Evolutionary conservation across 2,329 filamentous ascomycete genomes (phyloP).

Genomic region (Coniochaeta sp.): DNA sequence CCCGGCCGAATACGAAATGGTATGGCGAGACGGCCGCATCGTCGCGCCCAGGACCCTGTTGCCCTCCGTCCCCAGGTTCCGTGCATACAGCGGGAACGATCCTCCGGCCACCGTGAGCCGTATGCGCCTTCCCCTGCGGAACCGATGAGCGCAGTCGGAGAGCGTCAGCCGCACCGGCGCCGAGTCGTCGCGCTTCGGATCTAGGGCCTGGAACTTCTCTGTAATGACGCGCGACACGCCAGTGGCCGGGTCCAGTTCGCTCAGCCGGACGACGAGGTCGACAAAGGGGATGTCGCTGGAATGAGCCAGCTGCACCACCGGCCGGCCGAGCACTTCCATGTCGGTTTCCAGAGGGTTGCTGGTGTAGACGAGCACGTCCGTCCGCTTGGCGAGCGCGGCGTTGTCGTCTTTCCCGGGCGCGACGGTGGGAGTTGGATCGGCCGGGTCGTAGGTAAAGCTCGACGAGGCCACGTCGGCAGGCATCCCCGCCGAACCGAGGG

Average conservation of each 20-base stretch:
- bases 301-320: slow-evolving; percentile 1
- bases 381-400: background rate
- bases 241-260: slow-evolving; percentile 1
- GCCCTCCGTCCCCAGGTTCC: background rate
- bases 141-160: background rate
- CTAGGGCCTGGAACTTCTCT: slow-evolving; percentile 2
- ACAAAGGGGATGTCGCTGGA: slow-evolving; percentile 5
- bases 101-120: background rate
- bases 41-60: background rate
- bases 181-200: background rate
- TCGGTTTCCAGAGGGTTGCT: slow-evolving; percentile 1
- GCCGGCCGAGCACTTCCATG: slow-evolving; percentile 4
- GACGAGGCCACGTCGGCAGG: background rate
- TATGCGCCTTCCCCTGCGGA: background rate
- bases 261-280: slow-evolving; percentile 4
- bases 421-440: slow-evolving; percentile 5
- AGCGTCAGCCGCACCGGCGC: background rate
- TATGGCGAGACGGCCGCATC: background rate
- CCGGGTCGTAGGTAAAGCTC: slow-evolving; percentile 6
- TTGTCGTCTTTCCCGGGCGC: background rate
- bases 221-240: slow-evolving; percentile 3
- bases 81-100: background rate
- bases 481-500: background rate
- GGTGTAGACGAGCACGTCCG: slow-evolving; percentile 3
- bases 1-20: background rate